phyloP scores from a whole-genome alignment of 805 yeast genomes.

The Wickerhamomyces chambardii region DNA sequence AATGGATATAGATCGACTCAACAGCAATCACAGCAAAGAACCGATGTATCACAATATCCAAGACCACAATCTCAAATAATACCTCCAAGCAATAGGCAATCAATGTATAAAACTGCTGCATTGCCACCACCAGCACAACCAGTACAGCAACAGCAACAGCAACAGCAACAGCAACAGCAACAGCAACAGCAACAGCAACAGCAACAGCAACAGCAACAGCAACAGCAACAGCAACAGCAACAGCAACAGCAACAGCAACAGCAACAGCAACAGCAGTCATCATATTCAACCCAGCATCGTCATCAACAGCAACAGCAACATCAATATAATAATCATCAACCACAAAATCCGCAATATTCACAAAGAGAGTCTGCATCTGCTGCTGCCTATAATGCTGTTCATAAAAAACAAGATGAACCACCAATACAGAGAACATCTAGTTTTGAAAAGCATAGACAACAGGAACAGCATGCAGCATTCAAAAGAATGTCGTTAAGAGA shows the following conservation, averaged over 20 bases:
- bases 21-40: no score
- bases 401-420: conserved; percentile 34
- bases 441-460: conserved; percentile 37
- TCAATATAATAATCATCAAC: not conserved
- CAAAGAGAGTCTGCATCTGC: conserved; percentile 11
- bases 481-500: conserved; percentile 26
- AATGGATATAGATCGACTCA: not conserved
- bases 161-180: conserved; percentile 2
- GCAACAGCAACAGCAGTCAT: not conserved
- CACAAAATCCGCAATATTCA: not conserved
- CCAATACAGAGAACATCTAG: conserved; percentile 32
- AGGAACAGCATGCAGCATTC: conserved; percentile 24
- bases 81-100: no score
- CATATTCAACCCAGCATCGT: conserved; percentile 1
- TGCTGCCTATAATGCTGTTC: conserved; percentile 38
- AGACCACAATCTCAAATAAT: no score
- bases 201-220: conserved; percentile 1
- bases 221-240: conserved; percentile 7
- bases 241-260: conserved; percentile 3
- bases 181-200: conserved; percentile 3
- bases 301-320: conserved; percentile 1
- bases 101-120: no score
- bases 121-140: no score
- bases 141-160: not conserved
- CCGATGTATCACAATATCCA: no score